Evolutionary conservation across 2,329 filamentous ascomycete species (phyloP).

Genomic region (Coniochaeta sp.): DNA sequence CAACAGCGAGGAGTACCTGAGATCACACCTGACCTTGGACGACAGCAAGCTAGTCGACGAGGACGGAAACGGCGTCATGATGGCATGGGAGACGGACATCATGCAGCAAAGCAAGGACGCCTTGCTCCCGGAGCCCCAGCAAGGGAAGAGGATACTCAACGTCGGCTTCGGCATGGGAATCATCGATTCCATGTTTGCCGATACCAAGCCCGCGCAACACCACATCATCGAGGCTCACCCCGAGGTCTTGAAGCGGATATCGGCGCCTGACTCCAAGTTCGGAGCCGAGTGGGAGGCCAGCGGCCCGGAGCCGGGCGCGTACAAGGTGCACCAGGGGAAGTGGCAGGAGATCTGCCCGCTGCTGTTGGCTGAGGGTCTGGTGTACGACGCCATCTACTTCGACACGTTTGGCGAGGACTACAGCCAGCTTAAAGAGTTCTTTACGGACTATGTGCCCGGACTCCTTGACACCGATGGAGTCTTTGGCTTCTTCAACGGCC

Average conservation of each 20-base stretch:
- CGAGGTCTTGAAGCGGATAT: constrained; percentile 61
- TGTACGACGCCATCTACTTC: constrained; percentile 89
- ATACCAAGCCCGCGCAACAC: constrained; percentile 58
- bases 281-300: constrained; percentile 46
- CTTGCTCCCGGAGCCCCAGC: constrained; percentile 35
- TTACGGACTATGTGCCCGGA: constrained; percentile 77
- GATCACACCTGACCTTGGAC: constrained; percentile 57
- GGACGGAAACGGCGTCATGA: constrained; percentile 81
- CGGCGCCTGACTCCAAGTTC: constrained; percentile 37
- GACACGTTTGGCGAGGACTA: constrained; percentile 98
- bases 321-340: constrained; percentile 62
- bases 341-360: constrained; percentile 76
- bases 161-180: constrained; percentile 91
- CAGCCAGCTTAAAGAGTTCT: constrained; percentile 74
- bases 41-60: constrained; percentile 64
- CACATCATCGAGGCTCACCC: constrained; percentile 86
- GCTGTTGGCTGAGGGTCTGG: constrained; percentile 58
- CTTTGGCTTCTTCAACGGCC: constrained; percentile 84
- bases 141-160: constrained; percentile 67
- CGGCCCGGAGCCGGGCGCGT: constrained; percentile 56
- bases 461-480: constrained; percentile 64
- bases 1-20: constrained; percentile 61
- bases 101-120: constrained; percentile 71
- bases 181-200: constrained; percentile 68
- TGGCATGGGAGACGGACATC: constrained; percentile 84